These are phyloP conservation scores for Byssoonygena ceratinophila DNA, from an alignment of 2,329 filamentous ascomycete genomes.

Conservation along the genomic window DNA sequence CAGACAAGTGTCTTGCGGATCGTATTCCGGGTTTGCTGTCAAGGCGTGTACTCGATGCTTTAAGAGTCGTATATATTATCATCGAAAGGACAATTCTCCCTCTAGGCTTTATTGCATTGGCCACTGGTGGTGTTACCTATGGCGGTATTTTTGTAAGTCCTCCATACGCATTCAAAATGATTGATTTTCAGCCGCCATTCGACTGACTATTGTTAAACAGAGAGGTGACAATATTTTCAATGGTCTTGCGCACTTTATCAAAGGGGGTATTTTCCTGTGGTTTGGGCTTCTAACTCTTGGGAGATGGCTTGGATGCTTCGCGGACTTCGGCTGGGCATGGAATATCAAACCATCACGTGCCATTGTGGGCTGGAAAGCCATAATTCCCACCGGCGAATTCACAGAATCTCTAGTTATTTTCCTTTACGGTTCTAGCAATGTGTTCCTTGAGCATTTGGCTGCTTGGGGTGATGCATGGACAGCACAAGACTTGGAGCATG, in stretches of 20 bases:
- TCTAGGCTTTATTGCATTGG: slow-evolving; percentile 62
- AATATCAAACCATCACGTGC: slow-evolving; percentile 60
- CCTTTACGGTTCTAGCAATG: slow-evolving; percentile 76
- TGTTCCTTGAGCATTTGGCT: slow-evolving; percentile 82
- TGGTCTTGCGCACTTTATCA: slow-evolving; percentile 85
- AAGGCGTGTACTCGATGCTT: slow-evolving; percentile 45
- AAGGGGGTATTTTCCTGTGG: slow-evolving; percentile 91
- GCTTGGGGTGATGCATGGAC: slow-evolving; percentile 62
- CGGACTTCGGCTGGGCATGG: slow-evolving; percentile 90
- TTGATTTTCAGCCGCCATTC: too few relatives aligned
- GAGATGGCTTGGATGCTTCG: slow-evolving; percentile 81
- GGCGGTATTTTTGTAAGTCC: slow-evolving; percentile 71
- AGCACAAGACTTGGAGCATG: slow-evolving; percentile 74
- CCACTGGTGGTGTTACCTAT: slow-evolving; percentile 64
- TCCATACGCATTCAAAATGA: too few relatives aligned
- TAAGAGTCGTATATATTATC: slow-evolving; percentile 53
- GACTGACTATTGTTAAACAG: too few relatives aligned
- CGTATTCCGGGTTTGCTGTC: slow-evolving; percentile 49
- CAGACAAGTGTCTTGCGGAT: slow-evolving; percentile 44
- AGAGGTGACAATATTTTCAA: slow-evolving; percentile 62
- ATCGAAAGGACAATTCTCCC: slow-evolving; percentile 69
- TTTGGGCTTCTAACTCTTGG: slow-evolving; percentile 78
- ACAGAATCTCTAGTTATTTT: slow-evolving; percentile 84
- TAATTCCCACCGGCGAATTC: slow-evolving; percentile 69
- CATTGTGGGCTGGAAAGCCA: slow-evolving; percentile 51